These are phyloP conservation scores for Diaporthe amygdali DNA, from an alignment of 2,329 filamentous ascomycete genomes.

Conservation along the genomic window DNA sequence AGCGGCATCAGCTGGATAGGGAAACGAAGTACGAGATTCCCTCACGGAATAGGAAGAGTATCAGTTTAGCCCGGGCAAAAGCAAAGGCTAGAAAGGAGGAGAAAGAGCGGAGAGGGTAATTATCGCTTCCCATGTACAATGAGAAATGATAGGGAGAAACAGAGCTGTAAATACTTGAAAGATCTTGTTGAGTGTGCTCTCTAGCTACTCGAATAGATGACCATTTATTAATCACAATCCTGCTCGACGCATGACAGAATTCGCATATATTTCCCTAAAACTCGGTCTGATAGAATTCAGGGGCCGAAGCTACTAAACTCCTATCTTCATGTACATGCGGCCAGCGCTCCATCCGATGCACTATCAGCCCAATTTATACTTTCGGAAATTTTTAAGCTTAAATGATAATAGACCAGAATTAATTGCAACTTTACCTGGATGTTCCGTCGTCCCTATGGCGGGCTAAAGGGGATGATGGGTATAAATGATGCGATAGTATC, in stretches of 20 bases:
- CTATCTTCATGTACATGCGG: no score
- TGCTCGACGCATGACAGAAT: neutral
- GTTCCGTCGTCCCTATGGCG: no score
- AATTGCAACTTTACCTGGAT: no score
- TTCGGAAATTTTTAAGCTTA: no score
- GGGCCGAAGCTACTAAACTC: no score
- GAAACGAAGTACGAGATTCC: slow-evolving; percentile 15
- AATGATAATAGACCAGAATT: no score
- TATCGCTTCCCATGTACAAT: no score
- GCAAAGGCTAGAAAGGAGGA: neutral
- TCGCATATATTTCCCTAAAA: no score
- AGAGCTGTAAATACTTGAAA: neutral
- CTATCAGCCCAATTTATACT: no score
- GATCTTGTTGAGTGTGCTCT: neutral
- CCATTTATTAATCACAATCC: neutral
- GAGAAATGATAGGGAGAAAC: neutral
- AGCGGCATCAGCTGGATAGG: slow-evolving; percentile 11
- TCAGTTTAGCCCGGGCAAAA: neutral
- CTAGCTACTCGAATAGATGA: neutral
- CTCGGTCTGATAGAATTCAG: no score
- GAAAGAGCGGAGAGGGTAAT: neutral
- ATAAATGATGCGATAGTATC: neutral
- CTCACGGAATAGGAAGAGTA: slow-evolving; percentile 5
- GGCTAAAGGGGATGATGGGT: neutral
- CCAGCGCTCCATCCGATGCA: no score